Percentiles rank a stretch among this genome's conserved stretches.
phyloP scores from a whole-genome alignment of 2,329 filamentous ascomycete genomes.

The Scorias spongiosa region DNA sequence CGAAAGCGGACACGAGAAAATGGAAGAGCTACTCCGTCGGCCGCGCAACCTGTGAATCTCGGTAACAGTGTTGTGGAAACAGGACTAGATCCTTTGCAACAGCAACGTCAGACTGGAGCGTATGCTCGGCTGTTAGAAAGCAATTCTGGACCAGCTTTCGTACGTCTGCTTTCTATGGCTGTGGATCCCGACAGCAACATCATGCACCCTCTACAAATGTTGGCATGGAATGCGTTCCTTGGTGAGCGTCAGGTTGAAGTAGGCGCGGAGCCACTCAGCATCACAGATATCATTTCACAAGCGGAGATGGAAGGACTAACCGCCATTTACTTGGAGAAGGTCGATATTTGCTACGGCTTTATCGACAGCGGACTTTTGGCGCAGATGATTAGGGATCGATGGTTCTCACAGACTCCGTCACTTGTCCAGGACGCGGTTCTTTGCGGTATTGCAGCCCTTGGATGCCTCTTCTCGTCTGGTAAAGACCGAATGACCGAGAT shows the following conservation, averaged over 20 bases:
- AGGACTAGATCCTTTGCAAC: slow-evolving; percentile 3
- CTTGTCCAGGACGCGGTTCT: slow-evolving; percentile 31
- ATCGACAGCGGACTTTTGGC: slow-evolving; percentile 19
- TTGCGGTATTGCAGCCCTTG: slow-evolving; percentile 38
- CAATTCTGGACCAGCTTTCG: slow-evolving; percentile 39
- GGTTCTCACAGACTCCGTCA: slow-evolving; percentile 12
- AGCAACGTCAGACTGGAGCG: slow-evolving; percentile 14
- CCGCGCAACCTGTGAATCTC: slow-evolving; percentile 1
- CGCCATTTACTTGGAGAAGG: slow-evolving; percentile 34
- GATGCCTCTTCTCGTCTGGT: slow-evolving; percentile 32
- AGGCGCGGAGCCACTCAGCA: slow-evolving; percentile 9
- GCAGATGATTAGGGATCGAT: slow-evolving; percentile 18
- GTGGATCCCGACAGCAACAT: slow-evolving; percentile 35
- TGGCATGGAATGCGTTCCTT: slow-evolving; percentile 33
- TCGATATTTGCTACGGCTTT: slow-evolving; percentile 37
- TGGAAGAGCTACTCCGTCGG: slow-evolving; percentile 1
- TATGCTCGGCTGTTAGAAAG: slow-evolving; percentile 21
- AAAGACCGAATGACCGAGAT: slow-evolving; percentile 25
- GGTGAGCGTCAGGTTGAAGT: slow-evolving; percentile 4
- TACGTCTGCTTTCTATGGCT: slow-evolving; percentile 33
- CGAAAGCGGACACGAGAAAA: slow-evolving; percentile 11
- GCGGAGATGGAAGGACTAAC: slow-evolving; percentile 30
- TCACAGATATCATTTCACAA: slow-evolving; percentile 24
- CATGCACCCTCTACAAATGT: slow-evolving; percentile 34
- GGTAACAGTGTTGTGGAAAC: slow-evolving; percentile 1